Conservation (phyloP, 129 eudicot species). For the Flaveria linearis region DNA sequence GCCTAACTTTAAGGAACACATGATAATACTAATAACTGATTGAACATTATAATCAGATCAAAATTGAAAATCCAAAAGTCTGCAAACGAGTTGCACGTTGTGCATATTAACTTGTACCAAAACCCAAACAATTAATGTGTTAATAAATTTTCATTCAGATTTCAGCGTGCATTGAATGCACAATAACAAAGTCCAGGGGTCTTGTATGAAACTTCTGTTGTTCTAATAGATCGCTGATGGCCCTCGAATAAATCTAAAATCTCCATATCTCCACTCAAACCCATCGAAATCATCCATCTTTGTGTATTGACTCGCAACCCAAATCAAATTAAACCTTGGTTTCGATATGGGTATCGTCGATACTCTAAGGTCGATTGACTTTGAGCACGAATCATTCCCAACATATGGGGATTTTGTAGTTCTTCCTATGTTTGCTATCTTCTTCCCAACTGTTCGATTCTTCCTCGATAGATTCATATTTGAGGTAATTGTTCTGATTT, state of each 20-base stretch:
- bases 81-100: background rate
- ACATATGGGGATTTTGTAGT: conserved; percentile 58
- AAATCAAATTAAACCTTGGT: conserved; percentile 16
- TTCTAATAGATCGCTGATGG: background rate
- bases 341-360: conserved; percentile 24
- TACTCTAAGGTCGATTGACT: conserved; percentile 43
- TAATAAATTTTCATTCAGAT: background rate
- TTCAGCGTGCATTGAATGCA: background rate
- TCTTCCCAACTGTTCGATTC: conserved; percentile 75
- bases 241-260: conserved; percentile 11
- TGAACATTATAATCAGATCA: background rate
- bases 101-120: background rate
- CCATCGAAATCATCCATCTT: conserved; percentile 10
- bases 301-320: background rate
- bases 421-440: conserved; percentile 70
- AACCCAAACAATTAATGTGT: background rate
- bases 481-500: conserved; percentile 50
- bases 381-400: conserved; percentile 79
- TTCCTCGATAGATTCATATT: conserved; percentile 86
- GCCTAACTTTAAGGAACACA: no score
- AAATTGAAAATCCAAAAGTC: no score
- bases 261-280: no score
- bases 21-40: no score
- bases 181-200: background rate
- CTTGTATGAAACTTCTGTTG: background rate